These are phyloP conservation scores for Trichophyton verrucosum DNA, from an alignment of 2,329 filamentous ascomycete species.

Conservation along the genomic window DNA sequence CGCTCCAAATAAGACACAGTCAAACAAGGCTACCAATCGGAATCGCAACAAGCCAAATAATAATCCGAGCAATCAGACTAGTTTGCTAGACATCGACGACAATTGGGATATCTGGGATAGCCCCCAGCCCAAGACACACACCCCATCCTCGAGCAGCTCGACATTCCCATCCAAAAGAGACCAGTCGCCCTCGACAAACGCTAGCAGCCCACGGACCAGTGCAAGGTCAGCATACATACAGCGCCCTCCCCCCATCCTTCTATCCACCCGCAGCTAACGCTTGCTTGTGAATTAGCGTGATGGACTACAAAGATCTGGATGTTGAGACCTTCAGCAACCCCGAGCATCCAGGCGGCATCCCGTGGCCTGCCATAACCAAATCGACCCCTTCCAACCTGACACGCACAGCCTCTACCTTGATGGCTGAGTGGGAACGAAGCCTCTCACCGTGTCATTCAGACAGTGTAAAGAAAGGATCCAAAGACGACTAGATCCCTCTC, in stretches of 20 bases:
- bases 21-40: slow-evolving; percentile 24
- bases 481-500: not conserved
- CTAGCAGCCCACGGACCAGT: slow-evolving; percentile 42
- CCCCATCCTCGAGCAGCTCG: slow-evolving; percentile 36
- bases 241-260: not conserved
- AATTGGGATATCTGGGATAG: slow-evolving; percentile 47
- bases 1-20: slow-evolving; percentile 15
- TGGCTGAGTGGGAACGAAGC: slow-evolving; percentile 84
- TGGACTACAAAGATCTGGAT: slow-evolving; percentile 24
- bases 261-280: slow-evolving; percentile 10
- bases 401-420: slow-evolving; percentile 68
- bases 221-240: slow-evolving; percentile 34
- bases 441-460: slow-evolving; percentile 37
- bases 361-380: slow-evolving; percentile 61
- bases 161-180: slow-evolving; percentile 39
- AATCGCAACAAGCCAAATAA: slow-evolving; percentile 23
- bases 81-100: slow-evolving; percentile 36
- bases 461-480: not conserved
- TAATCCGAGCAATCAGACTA: slow-evolving; percentile 15
- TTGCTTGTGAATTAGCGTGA: slow-evolving; percentile 21
- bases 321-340: slow-evolving; percentile 19
- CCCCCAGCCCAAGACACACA: slow-evolving; percentile 31
- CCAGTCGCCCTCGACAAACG: slow-evolving; percentile 33
- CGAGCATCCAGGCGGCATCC: slow-evolving; percentile 31
- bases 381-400: slow-evolving; percentile 65